Evolutionary conservation across 1,139 yeast genomes (phyloP), one percentile per base, ranked within the genome.

Genomic region (Lodderomyces jiufengensis): DNA sequence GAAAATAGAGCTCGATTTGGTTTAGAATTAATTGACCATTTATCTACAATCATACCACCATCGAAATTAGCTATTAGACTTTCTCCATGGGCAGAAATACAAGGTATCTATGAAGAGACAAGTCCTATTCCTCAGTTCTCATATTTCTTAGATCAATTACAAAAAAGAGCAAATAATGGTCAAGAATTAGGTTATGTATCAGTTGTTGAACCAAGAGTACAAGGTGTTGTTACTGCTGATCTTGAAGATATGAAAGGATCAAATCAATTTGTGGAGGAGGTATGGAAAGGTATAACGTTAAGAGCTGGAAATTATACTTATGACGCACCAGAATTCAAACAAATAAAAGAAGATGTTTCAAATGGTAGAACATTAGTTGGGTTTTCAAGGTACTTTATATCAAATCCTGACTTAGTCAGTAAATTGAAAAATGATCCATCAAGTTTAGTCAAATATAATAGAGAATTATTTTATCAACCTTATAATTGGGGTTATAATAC

Each of bases 1-100:
- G 87, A 79, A 52, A 82, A 81, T 60, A 68, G 86, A 44, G 70
- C 80, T 25, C 60, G 84, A 36, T 70, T 81, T 47, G 46, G 66
- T 6, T 60, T 81, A 32, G 83, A 80, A 49, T 65, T 80, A 23
- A 59, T 81, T 31, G 84, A 78, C 44, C 76, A 71, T 11, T 52
- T 76, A 12, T 51, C 56, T 24, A 70, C 58, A 3, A 73, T 72
- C 7, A 57, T 80, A 42, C 86, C 85, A 21, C 67, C 75, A 14
- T 64, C 66, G 10, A 69, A 63, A 43, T 61, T 77, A 22, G 84
- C 74, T 23, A 55, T 80, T 40, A 69, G 88, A 55, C 46, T 83
- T 11, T 77, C 86, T 4, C 90, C 90, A 27, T 78, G 73, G 64
- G 65, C 69, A 24, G 51, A 49, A 9, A 55, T 63, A 50, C 68